Percentiles rank a stretch among this genome's conserved stretches.
Evolutionary conservation across 2,329 filamentous ascomycete species (phyloP).

Genomic region (Cyphellophora attinorum): DNA sequence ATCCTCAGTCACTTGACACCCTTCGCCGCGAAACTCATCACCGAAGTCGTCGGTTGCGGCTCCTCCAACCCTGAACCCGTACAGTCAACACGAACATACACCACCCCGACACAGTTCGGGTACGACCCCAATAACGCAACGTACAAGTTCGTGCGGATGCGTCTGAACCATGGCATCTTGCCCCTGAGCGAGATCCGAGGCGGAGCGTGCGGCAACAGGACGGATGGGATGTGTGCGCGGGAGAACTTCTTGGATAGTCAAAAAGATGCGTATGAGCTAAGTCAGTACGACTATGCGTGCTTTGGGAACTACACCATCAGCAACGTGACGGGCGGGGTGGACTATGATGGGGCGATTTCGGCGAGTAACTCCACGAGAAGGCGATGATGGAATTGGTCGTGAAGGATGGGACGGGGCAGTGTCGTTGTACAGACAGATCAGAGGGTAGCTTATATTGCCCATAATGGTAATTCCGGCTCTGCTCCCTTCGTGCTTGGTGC

Average conservation of each 20-base stretch:
- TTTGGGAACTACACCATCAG: conserved; percentile 38
- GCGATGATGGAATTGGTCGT: no score
- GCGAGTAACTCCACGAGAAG: no score
- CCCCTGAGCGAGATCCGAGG: conserved; percentile 39
- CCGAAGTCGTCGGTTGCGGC: conserved; percentile 46
- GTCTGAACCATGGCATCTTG: conserved; percentile 40
- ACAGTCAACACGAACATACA: conserved; percentile 23
- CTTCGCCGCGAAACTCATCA: conserved; percentile 45
- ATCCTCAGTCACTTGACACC: conserved; percentile 43
- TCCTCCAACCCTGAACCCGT: conserved; percentile 29
- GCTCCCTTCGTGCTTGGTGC: no score
- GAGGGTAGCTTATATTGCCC: no score
- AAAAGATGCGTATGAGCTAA: conserved; percentile 26
- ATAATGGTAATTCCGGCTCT: no score
- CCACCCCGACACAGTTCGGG: conserved; percentile 36
- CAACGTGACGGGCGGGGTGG: conserved; percentile 27
- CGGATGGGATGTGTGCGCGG: conserved; percentile 38
- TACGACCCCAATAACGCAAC: conserved; percentile 32
- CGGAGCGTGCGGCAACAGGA: conserved; percentile 32
- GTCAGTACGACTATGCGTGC: conserved; percentile 40
- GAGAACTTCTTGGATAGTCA: conserved; percentile 33
- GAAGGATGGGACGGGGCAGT: no score
- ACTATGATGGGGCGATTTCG: no score
- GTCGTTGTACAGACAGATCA: no score
- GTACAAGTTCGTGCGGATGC: conserved; percentile 41